These are phyloP conservation scores for Meyerozyma smithsonii DNA, from an alignment of 1,139 yeast genomes.

Conservation along the genomic window DNA sequence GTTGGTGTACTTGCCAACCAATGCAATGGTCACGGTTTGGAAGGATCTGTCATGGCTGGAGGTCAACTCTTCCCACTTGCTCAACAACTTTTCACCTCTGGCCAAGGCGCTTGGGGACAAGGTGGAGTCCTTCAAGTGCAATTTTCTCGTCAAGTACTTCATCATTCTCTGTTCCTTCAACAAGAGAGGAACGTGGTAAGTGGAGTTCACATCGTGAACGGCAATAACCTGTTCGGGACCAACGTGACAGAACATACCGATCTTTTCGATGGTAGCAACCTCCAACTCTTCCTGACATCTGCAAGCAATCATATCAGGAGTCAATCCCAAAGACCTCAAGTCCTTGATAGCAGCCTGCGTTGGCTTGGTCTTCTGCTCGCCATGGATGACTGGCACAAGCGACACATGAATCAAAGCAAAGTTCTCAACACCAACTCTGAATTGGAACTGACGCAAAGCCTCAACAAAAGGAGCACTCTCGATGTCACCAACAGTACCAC, in stretches of 20 bases:
- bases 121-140: slow-evolving; percentile 50
- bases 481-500: slow-evolving; percentile 99
- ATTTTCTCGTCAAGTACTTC: slow-evolving; percentile 66
- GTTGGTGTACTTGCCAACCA: slow-evolving; percentile 95
- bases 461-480: slow-evolving; percentile 99
- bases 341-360: slow-evolving; percentile 99
- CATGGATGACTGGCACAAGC: slow-evolving; percentile 93
- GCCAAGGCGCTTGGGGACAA: slow-evolving; percentile 51
- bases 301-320: slow-evolving; percentile 97
- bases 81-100: slow-evolving; percentile 66
- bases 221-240: slow-evolving; percentile 97
- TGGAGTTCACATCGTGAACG: slow-evolving; percentile 94
- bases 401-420: slow-evolving; percentile 96
- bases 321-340: slow-evolving; percentile 87
- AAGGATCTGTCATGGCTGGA: slow-evolving; percentile 71
- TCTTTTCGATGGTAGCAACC: slow-evolving; percentile 80
- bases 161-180: slow-evolving; percentile 84
- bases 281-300: slow-evolving; percentile 87
- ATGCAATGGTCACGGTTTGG: slow-evolving; percentile 87
- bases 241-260: slow-evolving; percentile 98
- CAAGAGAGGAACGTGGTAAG: slow-evolving; percentile 94
- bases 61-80: slow-evolving; percentile 79
- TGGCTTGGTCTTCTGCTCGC: slow-evolving; percentile 98
- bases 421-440: slow-evolving; percentile 89
- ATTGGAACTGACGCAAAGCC: slow-evolving; percentile 97